These are phyloP conservation scores for Paspalum notatum DNA, from an alignment of 176 grass and related monocot genomes.

Conservation along the genomic window DNA sequence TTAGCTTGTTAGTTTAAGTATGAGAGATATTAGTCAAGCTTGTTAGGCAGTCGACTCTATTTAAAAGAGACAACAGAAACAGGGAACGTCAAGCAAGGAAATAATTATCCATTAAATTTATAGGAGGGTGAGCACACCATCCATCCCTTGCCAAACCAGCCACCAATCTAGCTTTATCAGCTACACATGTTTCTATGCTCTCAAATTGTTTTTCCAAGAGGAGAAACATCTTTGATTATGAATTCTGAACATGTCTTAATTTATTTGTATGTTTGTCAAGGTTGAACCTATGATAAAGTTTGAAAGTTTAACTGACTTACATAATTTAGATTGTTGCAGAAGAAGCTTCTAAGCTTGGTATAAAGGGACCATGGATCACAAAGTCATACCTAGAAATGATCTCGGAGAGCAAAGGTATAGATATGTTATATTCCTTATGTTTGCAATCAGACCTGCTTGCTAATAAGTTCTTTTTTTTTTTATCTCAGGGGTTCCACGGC, in stretches of 20 bases:
- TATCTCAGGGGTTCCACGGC: slow-evolving; percentile 79
- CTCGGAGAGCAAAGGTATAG: slow-evolving; percentile 89
- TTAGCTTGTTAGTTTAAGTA: too few species aligned
- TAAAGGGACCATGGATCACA: slow-evolving; percentile 94
- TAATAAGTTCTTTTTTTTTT: slow-evolving; percentile 54
- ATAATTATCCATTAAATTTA: too few species aligned
- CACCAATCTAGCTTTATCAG: too few species aligned
- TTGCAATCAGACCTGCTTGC: slow-evolving; percentile 10
- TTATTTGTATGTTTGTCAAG: not conserved
- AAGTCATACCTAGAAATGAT: slow-evolving; percentile 99
- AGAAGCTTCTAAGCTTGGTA: slow-evolving; percentile 82
- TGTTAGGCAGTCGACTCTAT: too few species aligned
- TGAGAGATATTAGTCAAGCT: too few species aligned
- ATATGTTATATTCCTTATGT: slow-evolving; percentile 33
- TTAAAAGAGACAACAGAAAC: too few species aligned
- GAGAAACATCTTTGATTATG: too few species aligned
- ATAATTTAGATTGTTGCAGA: slow-evolving; percentile 86
- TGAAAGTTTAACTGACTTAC: slow-evolving; percentile 49
- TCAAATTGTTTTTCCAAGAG: too few species aligned
- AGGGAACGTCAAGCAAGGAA: too few species aligned
- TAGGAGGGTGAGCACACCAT: too few species aligned
- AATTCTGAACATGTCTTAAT: not conserved
- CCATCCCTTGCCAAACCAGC: too few species aligned
- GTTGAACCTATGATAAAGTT: slow-evolving; percentile 22
- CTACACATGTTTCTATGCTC: too few species aligned